A percentile compares a stretch with the other conserved stretches of the same genome.
These are phyloP conservation scores for Colletotrichum limetticola DNA, from an alignment of 2,329 filamentous ascomycete species.

Conservation along the genomic window DNA sequence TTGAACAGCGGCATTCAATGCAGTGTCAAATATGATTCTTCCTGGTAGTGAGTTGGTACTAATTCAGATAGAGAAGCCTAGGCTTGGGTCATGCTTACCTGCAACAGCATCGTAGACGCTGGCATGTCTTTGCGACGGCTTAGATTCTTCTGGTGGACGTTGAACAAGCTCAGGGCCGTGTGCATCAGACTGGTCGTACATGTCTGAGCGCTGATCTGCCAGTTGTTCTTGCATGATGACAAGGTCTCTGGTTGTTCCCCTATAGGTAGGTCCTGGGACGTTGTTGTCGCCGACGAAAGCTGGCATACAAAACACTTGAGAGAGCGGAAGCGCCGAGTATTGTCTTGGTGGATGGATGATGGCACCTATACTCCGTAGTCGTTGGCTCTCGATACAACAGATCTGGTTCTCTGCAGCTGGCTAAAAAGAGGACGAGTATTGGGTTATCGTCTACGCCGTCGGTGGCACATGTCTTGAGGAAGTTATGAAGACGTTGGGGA, in stretches of 20 bases:
- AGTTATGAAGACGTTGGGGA: neutral
- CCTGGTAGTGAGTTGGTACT: slow-evolving; percentile 15
- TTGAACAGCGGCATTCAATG: slow-evolving; percentile 1
- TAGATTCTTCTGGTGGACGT: neutral
- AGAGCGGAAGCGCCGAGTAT: neutral
- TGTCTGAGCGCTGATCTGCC: neutral
- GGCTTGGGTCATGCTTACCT: slow-evolving; percentile 55
- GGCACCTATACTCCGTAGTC: neutral
- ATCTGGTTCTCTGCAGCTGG: neutral
- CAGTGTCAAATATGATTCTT: slow-evolving; percentile 23
- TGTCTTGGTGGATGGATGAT: neutral
- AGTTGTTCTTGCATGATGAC: neutral
- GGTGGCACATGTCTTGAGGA: neutral
- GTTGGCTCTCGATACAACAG: neutral
- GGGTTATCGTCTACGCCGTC: neutral
- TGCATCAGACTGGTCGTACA: neutral
- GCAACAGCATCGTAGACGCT: slow-evolving; percentile 81
- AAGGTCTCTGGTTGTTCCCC: neutral
- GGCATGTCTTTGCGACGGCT: slow-evolving; percentile 47
- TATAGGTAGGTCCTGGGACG: neutral
- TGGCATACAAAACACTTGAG: neutral
- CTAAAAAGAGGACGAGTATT: neutral
- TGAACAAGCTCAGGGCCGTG: neutral
- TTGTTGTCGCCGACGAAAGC: neutral
- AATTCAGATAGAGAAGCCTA: neutral